These are phyloP conservation scores for Byssochlamys sp. DNA, from an alignment of 2,329 filamentous ascomycete genomes.

Conservation along the genomic window DNA sequence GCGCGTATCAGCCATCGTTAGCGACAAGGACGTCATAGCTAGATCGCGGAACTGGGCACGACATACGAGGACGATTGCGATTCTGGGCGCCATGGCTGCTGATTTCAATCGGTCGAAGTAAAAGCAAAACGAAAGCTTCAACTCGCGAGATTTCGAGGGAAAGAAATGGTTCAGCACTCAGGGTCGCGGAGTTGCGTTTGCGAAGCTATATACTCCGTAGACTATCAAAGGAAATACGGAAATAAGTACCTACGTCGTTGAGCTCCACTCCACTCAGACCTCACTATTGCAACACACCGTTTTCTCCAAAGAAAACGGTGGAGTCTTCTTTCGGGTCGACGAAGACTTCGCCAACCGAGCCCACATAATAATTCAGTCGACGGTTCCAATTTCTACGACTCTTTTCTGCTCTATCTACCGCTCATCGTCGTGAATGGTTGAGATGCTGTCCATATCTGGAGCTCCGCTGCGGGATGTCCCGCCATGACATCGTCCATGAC, in stretches of 20 bases:
- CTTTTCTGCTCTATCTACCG: background rate
- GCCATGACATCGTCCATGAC: background rate
- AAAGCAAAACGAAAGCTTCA: background rate
- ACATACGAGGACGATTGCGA: conserved; percentile 82
- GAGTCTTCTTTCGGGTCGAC: background rate
- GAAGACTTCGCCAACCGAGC: background rate
- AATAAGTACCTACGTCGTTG: background rate
- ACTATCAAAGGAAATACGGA: too few species aligned
- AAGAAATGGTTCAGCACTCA: background rate
- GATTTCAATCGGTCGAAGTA: background rate
- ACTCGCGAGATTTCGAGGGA: background rate
- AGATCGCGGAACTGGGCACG: conserved; percentile 14
- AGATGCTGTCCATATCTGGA: background rate
- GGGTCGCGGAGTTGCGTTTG: background rate
- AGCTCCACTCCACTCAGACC: background rate
- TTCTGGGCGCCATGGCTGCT: conserved; percentile 69
- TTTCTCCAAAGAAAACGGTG: background rate
- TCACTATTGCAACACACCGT: background rate
- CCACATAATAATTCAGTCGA: background rate
- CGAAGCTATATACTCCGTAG: background rate
- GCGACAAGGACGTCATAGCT: background rate
- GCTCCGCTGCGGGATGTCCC: background rate
- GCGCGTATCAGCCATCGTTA: conserved; percentile 2
- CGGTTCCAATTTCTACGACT: background rate
- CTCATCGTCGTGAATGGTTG: background rate